Percentiles rank a stretch among this genome's conserved stretches.
These are phyloP conservation scores for Epichloe sibirici DNA, from an alignment of 2,329 filamentous ascomycete species.

Conservation along the genomic window DNA sequence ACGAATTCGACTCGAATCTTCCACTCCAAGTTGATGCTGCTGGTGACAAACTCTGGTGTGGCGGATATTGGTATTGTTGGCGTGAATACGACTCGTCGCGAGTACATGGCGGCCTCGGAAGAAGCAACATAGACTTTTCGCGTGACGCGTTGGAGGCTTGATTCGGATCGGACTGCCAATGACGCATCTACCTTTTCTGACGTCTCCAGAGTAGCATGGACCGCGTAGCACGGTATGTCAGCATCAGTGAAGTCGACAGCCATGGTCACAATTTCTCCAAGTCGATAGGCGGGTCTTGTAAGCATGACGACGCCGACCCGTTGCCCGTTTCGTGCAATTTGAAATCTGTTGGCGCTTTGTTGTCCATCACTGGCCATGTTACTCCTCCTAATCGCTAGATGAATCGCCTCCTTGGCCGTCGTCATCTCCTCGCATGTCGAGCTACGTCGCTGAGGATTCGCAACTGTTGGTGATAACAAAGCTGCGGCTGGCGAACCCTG, in stretches of 20 bases:
- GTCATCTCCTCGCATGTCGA: conserved; percentile 44
- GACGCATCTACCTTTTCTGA: conserved; percentile 69
- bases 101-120: conserved; percentile 74
- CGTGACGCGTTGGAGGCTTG: conserved; percentile 78
- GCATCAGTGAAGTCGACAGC: conserved; percentile 72
- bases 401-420: conserved; percentile 73
- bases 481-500: conserved; percentile 42
- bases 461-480: conserved; percentile 60
- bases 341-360: conserved; percentile 83
- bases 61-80: conserved; percentile 73
- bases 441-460: conserved; percentile 40
- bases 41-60: conserved; percentile 87
- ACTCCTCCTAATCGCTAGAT: conserved; percentile 78
- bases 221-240: conserved; percentile 71
- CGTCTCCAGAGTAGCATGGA: conserved; percentile 76
- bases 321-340: conserved; percentile 84
- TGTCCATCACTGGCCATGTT: conserved; percentile 55
- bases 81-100: conserved; percentile 65
- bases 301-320: conserved; percentile 86
- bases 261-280: conserved; percentile 78
- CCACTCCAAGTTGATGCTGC: conserved; percentile 79
- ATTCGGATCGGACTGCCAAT: conserved; percentile 72
- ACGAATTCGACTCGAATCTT: conserved; percentile 86
- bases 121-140: conserved; percentile 66
- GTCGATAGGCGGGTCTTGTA: conserved; percentile 72